Evolutionary conservation across 352 stramenopile species (phyloP).

Genomic region (Globisporangium alternatum): DNA sequence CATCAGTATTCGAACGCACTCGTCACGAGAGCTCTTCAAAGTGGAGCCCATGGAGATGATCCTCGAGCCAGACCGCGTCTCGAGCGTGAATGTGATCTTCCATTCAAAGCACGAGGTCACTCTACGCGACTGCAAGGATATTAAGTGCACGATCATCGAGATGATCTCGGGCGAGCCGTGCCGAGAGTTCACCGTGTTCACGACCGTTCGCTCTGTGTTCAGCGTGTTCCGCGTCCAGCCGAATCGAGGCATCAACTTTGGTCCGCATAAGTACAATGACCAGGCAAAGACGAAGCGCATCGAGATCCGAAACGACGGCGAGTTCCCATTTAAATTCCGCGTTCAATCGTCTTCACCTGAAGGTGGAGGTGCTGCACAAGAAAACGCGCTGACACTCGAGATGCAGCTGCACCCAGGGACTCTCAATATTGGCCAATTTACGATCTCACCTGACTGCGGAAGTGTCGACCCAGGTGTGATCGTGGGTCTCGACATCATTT

Average conservation of each 20-base stretch:
- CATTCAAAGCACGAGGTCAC: conserved; percentile 73
- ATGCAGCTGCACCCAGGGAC: conserved; percentile 29
- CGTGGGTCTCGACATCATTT: conserved; percentile 67
- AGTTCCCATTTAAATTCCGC: conserved; percentile 91
- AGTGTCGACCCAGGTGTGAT: conserved; percentile 84
- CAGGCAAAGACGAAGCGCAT: conserved; percentile 66
- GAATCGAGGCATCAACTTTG: conserved; percentile 91
- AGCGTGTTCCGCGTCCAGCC: conserved; percentile 88
- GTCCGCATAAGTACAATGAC: conserved; percentile 89
- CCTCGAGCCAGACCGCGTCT: conserved; percentile 67
- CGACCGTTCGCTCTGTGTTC: conserved; percentile 76
- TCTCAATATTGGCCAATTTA: conserved; percentile 77
- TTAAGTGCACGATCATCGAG: conserved; percentile 92
- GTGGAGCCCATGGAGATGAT: conserved; percentile 78
- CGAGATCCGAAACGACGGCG: conserved; percentile 92
- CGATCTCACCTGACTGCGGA: conserved; percentile 68
- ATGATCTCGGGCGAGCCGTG: conserved; percentile 88
- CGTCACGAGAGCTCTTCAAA: conserved; percentile 65
- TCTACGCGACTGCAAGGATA: conserved; percentile 90
- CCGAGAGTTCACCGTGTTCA: conserved; percentile 85
- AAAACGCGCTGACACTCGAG: conserved; percentile 35
- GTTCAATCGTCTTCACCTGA: conserved; percentile 26
- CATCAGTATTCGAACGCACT: conserved; percentile 52
- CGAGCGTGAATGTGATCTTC: conserved; percentile 80
- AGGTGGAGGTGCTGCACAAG: background rate